A percentile compares a stretch with the other conserved stretches of the same genome.
These are phyloP conservation scores for Rosa chinensis DNA, from an alignment of 306 rosid species.

Conservation along the genomic window DNA sequence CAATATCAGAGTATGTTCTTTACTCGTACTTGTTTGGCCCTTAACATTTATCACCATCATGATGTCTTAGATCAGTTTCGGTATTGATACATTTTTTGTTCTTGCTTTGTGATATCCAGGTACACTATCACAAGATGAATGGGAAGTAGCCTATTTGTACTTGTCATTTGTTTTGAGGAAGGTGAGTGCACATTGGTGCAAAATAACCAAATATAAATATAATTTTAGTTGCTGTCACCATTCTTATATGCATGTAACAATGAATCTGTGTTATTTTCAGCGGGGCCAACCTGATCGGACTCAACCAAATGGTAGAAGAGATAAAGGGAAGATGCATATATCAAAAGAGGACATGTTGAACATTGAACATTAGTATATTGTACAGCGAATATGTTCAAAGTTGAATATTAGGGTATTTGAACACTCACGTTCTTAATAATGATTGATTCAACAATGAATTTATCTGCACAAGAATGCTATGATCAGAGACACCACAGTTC, in stretches of 20 bases:
- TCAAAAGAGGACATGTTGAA: slow-evolving; percentile 60
- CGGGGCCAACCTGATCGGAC: slow-evolving; percentile 69
- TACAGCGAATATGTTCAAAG: neutral
- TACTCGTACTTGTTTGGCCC: neutral
- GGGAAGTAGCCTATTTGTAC: slow-evolving; percentile 72
- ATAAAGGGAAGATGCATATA: slow-evolving; percentile 67
- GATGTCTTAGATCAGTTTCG: neutral
- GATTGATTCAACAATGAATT: too few species aligned
- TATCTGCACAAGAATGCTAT: too few species aligned
- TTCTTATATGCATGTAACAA: neutral
- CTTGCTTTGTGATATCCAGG: slow-evolving; percentile 32
- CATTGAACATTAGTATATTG: neutral
- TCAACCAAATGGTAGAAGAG: slow-evolving; percentile 42
- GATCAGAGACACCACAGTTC: too few species aligned
- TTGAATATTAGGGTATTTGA: neutral
- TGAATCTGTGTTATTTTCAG: slow-evolving; percentile 39
- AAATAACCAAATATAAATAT: neutral
- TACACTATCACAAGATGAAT: slow-evolving; percentile 64
- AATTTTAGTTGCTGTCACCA: neutral
- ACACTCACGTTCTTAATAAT: too few species aligned
- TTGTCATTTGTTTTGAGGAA: slow-evolving; percentile 58
- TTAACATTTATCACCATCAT: neutral
- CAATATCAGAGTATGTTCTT: slow-evolving; percentile 68
- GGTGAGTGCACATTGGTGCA: slow-evolving; percentile 32
- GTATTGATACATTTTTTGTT: neutral